Evolutionary conservation across 345 rosid genomes (phyloP).

Genomic region (Reutealis trisperma): DNA sequence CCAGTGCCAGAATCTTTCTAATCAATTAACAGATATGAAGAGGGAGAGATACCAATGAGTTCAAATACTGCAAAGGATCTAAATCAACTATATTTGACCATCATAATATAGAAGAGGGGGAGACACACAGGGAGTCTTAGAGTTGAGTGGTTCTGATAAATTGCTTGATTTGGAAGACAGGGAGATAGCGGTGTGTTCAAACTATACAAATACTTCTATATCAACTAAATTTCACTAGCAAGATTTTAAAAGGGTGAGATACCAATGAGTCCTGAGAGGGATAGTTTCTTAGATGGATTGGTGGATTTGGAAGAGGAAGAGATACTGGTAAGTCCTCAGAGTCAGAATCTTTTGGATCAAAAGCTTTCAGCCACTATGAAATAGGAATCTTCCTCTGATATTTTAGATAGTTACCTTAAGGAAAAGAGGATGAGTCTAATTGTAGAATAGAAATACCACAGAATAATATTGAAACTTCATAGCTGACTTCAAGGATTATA

Average conservation of each 20-base stretch:
- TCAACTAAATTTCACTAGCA: background rate
- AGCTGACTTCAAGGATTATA: background rate
- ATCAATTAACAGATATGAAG: background rate
- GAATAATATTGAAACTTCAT: background rate
- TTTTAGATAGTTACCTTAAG: background rate
- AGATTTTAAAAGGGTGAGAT: background rate
- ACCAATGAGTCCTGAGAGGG: background rate
- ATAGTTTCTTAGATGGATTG: background rate
- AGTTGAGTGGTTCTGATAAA: background rate
- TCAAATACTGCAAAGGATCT: background rate
- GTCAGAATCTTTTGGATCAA: background rate
- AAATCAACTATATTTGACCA: background rate
- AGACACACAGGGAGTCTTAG: background rate
- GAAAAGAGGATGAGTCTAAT: background rate
- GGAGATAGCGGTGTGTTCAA: background rate
- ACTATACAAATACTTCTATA: background rate
- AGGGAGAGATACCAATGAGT: constrained; percentile 9
- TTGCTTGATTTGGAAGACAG: background rate
- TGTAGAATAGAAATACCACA: background rate
- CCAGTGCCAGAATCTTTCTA: background rate
- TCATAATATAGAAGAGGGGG: background rate
- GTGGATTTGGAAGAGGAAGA: constrained; percentile 9
- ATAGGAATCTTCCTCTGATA: background rate
- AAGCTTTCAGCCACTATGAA: background rate
- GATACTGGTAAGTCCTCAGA: background rate